Evolutionary conservation across 2,329 filamentous ascomycete species (phyloP), one percentile per base, ranked within the genome.

Genomic region (Botrytis pseudocinerea): DNA sequence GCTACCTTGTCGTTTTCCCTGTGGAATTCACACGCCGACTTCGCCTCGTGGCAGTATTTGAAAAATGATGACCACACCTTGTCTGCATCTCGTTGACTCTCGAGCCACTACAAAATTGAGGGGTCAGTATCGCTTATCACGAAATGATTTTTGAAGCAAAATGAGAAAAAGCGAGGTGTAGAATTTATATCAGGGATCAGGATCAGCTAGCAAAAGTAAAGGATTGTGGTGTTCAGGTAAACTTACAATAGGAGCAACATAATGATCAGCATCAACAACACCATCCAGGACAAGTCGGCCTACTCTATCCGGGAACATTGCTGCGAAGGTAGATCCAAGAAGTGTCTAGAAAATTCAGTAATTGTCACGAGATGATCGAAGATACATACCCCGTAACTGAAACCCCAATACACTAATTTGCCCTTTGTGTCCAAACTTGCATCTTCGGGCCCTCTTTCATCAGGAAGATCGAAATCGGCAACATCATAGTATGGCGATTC

Each of bases 241-340:
- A 32, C 51, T 57, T 57, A 57, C 51, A 4, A 78, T 59, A 16
- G 77, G 77, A 1, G 69, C 61, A 5, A 78, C 76, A 57, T 79
- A 79, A 57, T 74, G 68, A 64, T 79, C 76, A 6, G 76, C 77
- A 64, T 81, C 78, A 38, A 79, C 77, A 14, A 78, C 75, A n/a
- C 78, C 76, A 76, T 78, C 79, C 20, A 79, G 74, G 18, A 86
- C 78, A 59, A 86, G 76, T 38, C 85, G 82, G 0, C 83, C 84
- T 20, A 86, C 80, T 38, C 81, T 79, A 16, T 80, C 81, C 1
- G 84, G 84, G 74, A 83, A 85, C 82, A 85, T 82, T 1, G 83
- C 81, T 10, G 84, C 84, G 73, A 85, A 85, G 1, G 82, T 84
- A 38, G 83, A 83, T 10, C 84, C 84, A 22, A 85, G 75, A n/a